These are phyloP conservation scores for Diaporthe helianthi DNA, from an alignment of 2,329 filamentous ascomycete genomes.

Conservation along the genomic window DNA sequence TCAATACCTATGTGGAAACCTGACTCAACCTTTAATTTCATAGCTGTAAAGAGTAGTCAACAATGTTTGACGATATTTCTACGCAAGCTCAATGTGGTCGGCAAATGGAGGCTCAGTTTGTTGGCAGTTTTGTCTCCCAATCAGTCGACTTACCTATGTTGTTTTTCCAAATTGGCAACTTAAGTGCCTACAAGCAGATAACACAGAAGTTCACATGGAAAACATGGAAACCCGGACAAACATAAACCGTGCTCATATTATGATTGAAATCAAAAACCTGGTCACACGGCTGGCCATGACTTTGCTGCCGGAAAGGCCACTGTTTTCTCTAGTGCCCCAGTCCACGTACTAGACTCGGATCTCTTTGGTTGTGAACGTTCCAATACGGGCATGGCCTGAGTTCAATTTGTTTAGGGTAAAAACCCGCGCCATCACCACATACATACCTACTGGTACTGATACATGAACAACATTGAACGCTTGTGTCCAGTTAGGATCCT, in stretches of 20 bases:
- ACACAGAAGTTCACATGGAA: not conserved
- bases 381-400: too few species aligned
- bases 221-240: not conserved
- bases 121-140: not conserved
- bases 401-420: too few species aligned
- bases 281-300: not conserved
- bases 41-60: not conserved
- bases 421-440: not conserved
- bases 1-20: too few species aligned
- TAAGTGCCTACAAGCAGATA: not conserved
- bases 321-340: not conserved
- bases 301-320: not conserved
- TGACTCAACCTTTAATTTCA: not conserved
- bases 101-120: not conserved
- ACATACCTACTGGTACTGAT: too few species aligned
- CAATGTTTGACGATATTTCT: not conserved
- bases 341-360: not conserved
- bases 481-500: too few species aligned
- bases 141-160: not conserved
- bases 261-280: not conserved
- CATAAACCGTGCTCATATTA: not conserved
- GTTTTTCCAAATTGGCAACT: too few species aligned
- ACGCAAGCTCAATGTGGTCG: too few species aligned
- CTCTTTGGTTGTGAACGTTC: not conserved
- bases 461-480: too few species aligned